A percentile compares a stretch with the other conserved stretches of the same genome.
phyloP scores from a whole-genome alignment of 2,329 filamentous ascomycete species.

The Trichoderma atroviride region DNA sequence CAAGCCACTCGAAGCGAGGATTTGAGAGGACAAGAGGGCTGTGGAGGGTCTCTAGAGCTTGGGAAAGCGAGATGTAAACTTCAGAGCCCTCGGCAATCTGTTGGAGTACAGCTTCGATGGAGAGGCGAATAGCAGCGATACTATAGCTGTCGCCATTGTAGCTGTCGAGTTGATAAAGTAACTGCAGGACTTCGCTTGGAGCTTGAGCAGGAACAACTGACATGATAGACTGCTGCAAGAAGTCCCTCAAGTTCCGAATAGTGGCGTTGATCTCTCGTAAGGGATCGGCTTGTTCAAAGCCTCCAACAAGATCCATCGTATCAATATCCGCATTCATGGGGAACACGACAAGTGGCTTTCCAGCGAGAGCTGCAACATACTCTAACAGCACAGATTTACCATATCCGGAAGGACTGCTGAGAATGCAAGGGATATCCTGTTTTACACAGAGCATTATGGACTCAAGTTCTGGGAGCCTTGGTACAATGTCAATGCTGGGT shows the following conservation, averaged over 20 bases:
- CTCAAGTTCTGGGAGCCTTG: slow-evolving; percentile 74
- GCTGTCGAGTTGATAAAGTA: slow-evolving; percentile 55
- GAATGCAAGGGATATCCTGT: slow-evolving; percentile 83
- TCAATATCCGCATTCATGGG: slow-evolving; percentile 94
- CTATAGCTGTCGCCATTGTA: slow-evolving; percentile 44
- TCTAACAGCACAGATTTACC: slow-evolving; percentile 84
- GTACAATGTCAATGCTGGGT: slow-evolving; percentile 53
- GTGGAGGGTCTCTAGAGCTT: slow-evolving; percentile 54
- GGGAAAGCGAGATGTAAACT: slow-evolving; percentile 52
- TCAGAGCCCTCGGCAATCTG: slow-evolving; percentile 49
- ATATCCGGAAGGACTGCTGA: slow-evolving; percentile 81
- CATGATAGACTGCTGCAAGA: slow-evolving; percentile 56
- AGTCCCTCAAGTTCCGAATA: slow-evolving; percentile 52
- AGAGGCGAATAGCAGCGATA: slow-evolving; percentile 43
- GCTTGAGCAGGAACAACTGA: slow-evolving; percentile 51
- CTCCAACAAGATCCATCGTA: slow-evolving; percentile 94
- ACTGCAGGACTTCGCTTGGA: slow-evolving; percentile 50
- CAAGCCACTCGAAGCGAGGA: slow-evolving; percentile 92
- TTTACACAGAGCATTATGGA: slow-evolving; percentile 85
- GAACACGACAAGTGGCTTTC: slow-evolving; percentile 77
- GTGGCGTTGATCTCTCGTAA: slow-evolving; percentile 68
- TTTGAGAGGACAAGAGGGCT: slow-evolving; percentile 63
- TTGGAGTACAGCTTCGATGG: slow-evolving; percentile 45
- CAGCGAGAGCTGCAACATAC: slow-evolving; percentile 77
- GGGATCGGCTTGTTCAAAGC: slow-evolving; percentile 92